A percentile compares a stretch with the other conserved stretches of the same genome.
These are phyloP conservation scores for Nicotiana tabacum DNA, from an alignment of 257 asterid genomes.

Conservation along the genomic window DNA sequence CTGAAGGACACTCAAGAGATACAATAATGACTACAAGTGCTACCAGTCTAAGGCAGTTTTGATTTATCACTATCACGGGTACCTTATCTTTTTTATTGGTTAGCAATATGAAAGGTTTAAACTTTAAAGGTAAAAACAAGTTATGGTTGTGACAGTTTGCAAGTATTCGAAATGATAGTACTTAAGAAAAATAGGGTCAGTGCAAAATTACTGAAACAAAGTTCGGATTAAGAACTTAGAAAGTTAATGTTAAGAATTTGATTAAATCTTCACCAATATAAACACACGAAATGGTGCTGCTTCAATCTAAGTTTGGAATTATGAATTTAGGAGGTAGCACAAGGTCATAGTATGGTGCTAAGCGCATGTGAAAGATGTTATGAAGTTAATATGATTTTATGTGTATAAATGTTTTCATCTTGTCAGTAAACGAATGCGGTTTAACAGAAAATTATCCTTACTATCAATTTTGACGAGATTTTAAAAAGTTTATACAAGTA, in stretches of 20 bases:
- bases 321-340: neutral
- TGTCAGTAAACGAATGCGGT: neutral
- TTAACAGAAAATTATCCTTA: neutral
- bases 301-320: neutral
- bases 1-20: too few relatives aligned
- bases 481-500: neutral
- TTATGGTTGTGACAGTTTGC: neutral
- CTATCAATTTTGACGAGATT: neutral
- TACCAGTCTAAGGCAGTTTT: neutral
- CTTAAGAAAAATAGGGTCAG: neutral
- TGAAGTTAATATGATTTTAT: neutral
- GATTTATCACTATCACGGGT: neutral
- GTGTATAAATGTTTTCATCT: neutral
- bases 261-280: neutral
- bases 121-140: neutral
- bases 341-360: neutral
- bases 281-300: neutral
- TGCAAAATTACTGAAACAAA: neutral
- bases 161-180: neutral
- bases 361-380: neutral
- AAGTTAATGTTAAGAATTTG: neutral
- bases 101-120: too few relatives aligned
- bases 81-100: too few relatives aligned
- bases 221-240: neutral
- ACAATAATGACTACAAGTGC: too few relatives aligned